A percentile compares a stretch with the other conserved stretches of the same genome.
phyloP scores from a whole-genome alignment of 2,329 filamentous ascomycete genomes.

The Blastomyces percursus region DNA sequence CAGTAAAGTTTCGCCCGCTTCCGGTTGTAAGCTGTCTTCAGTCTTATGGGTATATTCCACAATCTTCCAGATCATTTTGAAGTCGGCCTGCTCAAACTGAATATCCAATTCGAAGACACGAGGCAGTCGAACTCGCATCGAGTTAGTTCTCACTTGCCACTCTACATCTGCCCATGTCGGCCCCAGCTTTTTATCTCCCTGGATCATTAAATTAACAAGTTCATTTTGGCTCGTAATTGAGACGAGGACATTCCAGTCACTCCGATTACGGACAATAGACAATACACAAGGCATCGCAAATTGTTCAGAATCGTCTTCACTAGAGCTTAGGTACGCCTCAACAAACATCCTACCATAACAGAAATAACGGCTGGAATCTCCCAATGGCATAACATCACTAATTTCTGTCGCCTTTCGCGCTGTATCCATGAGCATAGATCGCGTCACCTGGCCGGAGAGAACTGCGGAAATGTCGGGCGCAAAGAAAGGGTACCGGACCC shows the following conservation, averaged over 20 bases:
- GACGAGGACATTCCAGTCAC: slow-evolving; percentile 59
- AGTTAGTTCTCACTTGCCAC: slow-evolving; percentile 59
- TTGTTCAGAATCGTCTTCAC: slow-evolving; percentile 55
- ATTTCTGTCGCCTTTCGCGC: slow-evolving; percentile 36
- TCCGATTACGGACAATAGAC: slow-evolving; percentile 59
- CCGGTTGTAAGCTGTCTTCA: slow-evolving; percentile 57
- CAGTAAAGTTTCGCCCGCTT: slow-evolving; percentile 57
- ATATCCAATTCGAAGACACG: slow-evolving; percentile 64
- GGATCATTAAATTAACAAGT: slow-evolving; percentile 62
- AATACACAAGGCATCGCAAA: slow-evolving; percentile 63
- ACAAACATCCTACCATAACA: slow-evolving; percentile 69
- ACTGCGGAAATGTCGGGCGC: slow-evolving; percentile 61
- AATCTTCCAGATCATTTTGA: slow-evolving; percentile 66
- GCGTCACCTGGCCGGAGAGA: slow-evolving; percentile 48
- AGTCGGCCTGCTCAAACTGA: slow-evolving; percentile 65
- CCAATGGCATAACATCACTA: slow-evolving; percentile 60
- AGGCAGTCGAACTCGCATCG: slow-evolving; percentile 59
- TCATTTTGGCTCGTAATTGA: slow-evolving; percentile 71
- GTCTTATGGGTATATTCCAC: slow-evolving; percentile 75
- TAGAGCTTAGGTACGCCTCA: slow-evolving; percentile 62
- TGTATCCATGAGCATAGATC: slow-evolving; percentile 38
- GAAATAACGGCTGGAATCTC: slow-evolving; percentile 63
- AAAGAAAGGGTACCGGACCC: slow-evolving; percentile 65
- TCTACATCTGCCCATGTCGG: slow-evolving; percentile 71
- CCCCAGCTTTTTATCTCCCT: slow-evolving; percentile 54